Evolutionary conservation across 768 basidiomycete genomes (phyloP), one percentile per base, ranked within the genome.

Genomic region (Phaffia australis): DNA sequence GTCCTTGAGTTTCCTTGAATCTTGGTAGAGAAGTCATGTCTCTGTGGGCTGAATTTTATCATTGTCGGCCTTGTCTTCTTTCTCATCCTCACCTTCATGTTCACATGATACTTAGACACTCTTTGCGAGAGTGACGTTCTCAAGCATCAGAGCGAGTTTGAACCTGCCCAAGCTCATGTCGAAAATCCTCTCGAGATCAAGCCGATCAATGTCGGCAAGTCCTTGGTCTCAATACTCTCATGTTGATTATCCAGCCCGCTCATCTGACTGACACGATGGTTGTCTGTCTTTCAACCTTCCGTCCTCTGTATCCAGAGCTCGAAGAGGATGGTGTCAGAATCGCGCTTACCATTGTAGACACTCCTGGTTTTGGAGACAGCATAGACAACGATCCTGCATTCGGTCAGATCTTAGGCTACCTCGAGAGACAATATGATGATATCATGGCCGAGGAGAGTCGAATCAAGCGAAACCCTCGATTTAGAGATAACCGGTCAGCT

Each of bases 311-410:
- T 63, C 16, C 75, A 94, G 95, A 99, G 78, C 85, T 99, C 69
- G 95, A 98, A 73, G 94, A 98, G 77, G 95, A 99, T 72, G 95
- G 95, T 54, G 89, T 98, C 69, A 87, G 95, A 72, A 95, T 99
- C 75, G 91, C 93, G 9, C 81, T 99, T 72, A 98, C 95, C 52
- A 90, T 99, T 69, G 93, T 99, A 32, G 95, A 99, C 76, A 99
- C 95, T 0, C 95, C 95, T 64, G 95, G 95, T 55, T 99, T 99
- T 72, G 95, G 94, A 49, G 92, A 97, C 78, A 93, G 92, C 75
- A 94, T 99, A 75, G 92, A 99, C 81, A 98, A 98, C 73, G 93
- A 97, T 78, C 90, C 90, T 75, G 87, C 89, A 64, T 99, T 98
- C 79, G 87, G 89, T 76, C 95, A 98, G 77, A 98, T 99, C 71